phyloP scores from a whole-genome alignment of 345 rosid species.

The Hibiscus syriacus region DNA sequence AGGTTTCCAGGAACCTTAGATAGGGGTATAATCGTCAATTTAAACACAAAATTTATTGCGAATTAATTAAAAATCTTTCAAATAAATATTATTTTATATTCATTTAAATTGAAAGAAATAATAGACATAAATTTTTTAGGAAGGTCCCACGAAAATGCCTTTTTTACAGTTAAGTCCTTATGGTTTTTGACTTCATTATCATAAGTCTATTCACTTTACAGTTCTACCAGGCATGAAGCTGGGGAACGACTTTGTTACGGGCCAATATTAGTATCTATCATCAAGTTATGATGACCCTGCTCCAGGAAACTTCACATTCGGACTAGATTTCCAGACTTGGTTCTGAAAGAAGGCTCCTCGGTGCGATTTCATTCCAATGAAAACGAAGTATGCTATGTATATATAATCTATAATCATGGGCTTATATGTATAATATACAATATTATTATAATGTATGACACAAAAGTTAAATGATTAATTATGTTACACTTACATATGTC shows the following conservation, averaged over 20 bases:
- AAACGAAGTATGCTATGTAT: not conserved
- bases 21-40: not conserved
- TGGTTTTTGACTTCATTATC: not conserved
- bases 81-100: too few relatives aligned
- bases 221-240: slow-evolving; percentile 42
- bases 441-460: too few relatives aligned
- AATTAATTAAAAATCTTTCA: too few relatives aligned
- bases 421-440: too few relatives aligned
- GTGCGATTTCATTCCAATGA: slow-evolving; percentile 5
- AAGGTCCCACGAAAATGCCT: not conserved
- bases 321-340: slow-evolving; percentile 31
- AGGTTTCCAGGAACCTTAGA: not conserved
- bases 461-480: too few relatives aligned
- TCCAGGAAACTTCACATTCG: slow-evolving; percentile 14
- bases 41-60: too few relatives aligned
- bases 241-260: slow-evolving; percentile 30
- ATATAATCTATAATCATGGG: too few relatives aligned
- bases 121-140: too few relatives aligned
- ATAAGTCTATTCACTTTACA: slow-evolving; percentile 5
- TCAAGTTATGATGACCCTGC: slow-evolving; percentile 29
- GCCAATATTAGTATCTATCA: slow-evolving; percentile 17
- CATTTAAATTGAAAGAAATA: too few relatives aligned
- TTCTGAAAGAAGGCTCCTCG: slow-evolving; percentile 14
- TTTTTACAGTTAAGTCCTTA: not conserved
- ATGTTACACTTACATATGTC: too few relatives aligned